A percentile compares a stretch with the other conserved stretches of the same genome.
Evolutionary conservation across 129 eudicot genomes (phyloP).

Genomic region (Centaurea solstitialis): DNA sequence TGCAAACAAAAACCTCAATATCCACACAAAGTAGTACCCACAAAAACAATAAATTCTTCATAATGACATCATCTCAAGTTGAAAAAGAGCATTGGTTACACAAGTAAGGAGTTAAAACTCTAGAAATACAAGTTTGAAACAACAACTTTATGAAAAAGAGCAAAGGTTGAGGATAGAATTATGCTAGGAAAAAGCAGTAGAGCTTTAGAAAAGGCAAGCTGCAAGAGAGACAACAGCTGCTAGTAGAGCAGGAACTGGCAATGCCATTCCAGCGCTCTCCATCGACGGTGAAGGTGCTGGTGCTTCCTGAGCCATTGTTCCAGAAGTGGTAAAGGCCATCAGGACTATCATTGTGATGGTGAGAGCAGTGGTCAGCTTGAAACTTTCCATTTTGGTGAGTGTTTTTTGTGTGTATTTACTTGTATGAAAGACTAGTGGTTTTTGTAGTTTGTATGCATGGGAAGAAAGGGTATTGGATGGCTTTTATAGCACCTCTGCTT

Average conservation of each 20-base stretch:
- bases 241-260: conserved; percentile 38
- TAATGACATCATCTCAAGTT: background rate
- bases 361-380: conserved; percentile 35
- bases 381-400: conserved; percentile 23
- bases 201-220: conserved; percentile 38
- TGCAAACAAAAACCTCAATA: too few species aligned
- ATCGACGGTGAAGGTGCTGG: conserved; percentile 51
- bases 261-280: conserved; percentile 39
- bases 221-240: conserved; percentile 30
- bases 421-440: background rate
- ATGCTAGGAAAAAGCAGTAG: background rate
- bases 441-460: background rate
- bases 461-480: background rate
- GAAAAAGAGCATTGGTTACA: background rate
- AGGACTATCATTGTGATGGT: conserved; percentile 26
- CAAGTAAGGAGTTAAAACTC: background rate
- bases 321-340: conserved; percentile 20
- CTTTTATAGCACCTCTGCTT: conserved; percentile 11
- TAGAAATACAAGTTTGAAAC: background rate
- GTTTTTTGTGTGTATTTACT: background rate
- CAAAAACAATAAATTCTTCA: background rate
- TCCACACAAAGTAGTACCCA: background rate
- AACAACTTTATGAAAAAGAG: background rate
- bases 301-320: conserved; percentile 33
- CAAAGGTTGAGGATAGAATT: background rate